Percentiles rank a stretch among this genome's conserved stretches.
These are phyloP conservation scores for Malbranchea cinnamomea DNA, from an alignment of 2,329 filamentous ascomycete genomes.

Conservation along the genomic window DNA sequence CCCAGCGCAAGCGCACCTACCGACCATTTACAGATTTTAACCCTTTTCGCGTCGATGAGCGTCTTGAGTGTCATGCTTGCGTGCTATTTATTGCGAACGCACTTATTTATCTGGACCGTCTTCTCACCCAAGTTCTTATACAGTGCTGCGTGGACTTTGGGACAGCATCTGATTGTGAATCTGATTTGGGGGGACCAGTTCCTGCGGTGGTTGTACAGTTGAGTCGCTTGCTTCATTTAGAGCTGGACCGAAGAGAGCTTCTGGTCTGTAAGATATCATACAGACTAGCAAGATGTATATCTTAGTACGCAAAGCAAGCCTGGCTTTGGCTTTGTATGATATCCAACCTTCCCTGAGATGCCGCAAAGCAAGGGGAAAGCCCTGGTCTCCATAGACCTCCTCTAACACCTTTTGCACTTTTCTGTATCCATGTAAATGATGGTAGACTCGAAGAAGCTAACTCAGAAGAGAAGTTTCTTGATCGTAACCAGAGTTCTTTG, in stretches of 20 bases:
- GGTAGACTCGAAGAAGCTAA: no score
- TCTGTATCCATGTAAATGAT: no score
- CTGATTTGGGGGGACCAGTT: slow-evolving; percentile 45
- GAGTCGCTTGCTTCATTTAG: slow-evolving; percentile 1
- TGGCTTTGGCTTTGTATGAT: no score
- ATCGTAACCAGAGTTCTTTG: no score
- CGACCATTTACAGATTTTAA: slow-evolving; percentile 41
- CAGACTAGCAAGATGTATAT: not conserved
- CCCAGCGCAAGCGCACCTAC: slow-evolving; percentile 7
- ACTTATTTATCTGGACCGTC: slow-evolving; percentile 97
- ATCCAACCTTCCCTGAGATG: no score
- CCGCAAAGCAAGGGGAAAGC: no score
- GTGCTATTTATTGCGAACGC: slow-evolving; percentile 67
- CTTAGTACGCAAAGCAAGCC: no score
- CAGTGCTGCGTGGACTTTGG: slow-evolving; percentile 72
- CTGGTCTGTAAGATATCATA: no score
- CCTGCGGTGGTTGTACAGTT: slow-evolving; percentile 29
- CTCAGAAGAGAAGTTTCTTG: no score
- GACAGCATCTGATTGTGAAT: slow-evolving; percentile 65
- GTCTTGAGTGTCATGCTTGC: slow-evolving; percentile 70
- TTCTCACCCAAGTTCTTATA: slow-evolving; percentile 96
- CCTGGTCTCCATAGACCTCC: no score
- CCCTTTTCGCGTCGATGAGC: slow-evolving; percentile 52
- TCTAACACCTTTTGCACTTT: no score
- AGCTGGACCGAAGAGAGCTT: not conserved